Base-by-base conservation (phyloP, 2,329 filamentous ascomycete genomes). In the Diplocarpon mali region DNA sequence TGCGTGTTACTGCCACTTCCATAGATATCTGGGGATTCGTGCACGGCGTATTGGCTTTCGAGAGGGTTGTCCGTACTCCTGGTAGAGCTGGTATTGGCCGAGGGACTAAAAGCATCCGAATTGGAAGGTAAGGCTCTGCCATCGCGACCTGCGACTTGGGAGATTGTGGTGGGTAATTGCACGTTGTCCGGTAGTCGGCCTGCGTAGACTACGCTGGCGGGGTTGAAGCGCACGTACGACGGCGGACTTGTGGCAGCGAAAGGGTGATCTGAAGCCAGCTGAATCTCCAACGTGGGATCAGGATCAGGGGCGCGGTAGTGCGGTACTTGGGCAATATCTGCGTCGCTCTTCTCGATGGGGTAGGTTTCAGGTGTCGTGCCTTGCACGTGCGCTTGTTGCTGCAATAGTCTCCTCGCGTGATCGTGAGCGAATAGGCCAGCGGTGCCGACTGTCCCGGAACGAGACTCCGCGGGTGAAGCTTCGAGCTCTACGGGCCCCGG, bases 41-140 rank as follows among this genome's bases (percentile, higher is more conserved):
- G 69, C 9, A 73, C 67, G 0, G 74, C 78, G 52, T 68, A 78
- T 46, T 77, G 75, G 56, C 74, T 77, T 15, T 73, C 73, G 7
- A 77, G 57, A 2, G 72, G 76, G 45, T 49, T 54, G 43, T 52
- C 40, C 14, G 47, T 48, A 12, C 45, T 59, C 6, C 11, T 32
- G 11, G 30, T 12, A 32, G 30, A 24, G 7, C 20, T 24, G 20
- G 7, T 24, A 24, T 4, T 24, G 20, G 20, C 17, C 17, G n/a
- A 34, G 24, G 42, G 31, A 9, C 35, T 31, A 1, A 31, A 35
- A 9, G 32, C 32, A 8, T 32, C 35, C 20, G 47, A 39, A 17
- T 51, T 40, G 9, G 43, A 29, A 30, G 54, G 53, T 2, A 58
- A 40, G 13, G 54, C 54, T 15, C 53, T 47, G 16, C 58, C 56